Conservation (phyloP, 305 asterid genomes). For the Fraxinus nigra region DNA sequence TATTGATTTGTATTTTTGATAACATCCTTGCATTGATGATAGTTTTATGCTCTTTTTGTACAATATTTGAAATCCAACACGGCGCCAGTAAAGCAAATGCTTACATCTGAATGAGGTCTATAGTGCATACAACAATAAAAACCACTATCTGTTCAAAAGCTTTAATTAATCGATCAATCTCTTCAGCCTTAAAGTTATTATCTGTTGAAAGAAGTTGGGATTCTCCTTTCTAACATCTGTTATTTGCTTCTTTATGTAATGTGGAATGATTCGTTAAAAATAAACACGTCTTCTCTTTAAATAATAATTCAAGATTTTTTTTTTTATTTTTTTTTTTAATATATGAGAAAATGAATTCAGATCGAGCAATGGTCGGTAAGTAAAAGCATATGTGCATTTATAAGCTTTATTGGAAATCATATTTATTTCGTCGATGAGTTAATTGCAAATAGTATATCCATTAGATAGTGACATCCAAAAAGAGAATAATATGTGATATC, state of each 20-base stretch:
- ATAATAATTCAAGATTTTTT: not conserved
- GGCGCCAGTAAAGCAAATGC: not conserved
- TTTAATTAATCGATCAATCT: not conserved
- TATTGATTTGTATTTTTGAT: conserved; percentile 28
- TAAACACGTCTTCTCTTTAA: not conserved
- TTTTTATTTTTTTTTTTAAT: too few species aligned
- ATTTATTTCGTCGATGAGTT: not conserved
- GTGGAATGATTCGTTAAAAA: not conserved
- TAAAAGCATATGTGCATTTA: not conserved
- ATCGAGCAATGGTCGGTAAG: not conserved
- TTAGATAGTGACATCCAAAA: not conserved
- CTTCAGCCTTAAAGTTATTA: not conserved
- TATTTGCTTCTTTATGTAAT: not conserved
- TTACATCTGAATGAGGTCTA: not conserved
- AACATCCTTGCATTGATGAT: conserved; percentile 3
- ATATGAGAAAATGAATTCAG: not conserved
- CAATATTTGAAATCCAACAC: not conserved
- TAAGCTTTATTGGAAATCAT: not conserved
- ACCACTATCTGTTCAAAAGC: not conserved
- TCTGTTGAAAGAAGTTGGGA: not conserved
- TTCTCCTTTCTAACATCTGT: not conserved
- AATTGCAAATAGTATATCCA: not conserved
- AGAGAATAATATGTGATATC: not conserved
- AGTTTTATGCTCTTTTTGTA: not conserved
- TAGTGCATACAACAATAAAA: not conserved